A percentile compares a stretch with the other conserved stretches of the same genome.
Conservation (phyloP, 1,284 basidiomycete genomes). For the Kwoniella shivajii region DNA sequence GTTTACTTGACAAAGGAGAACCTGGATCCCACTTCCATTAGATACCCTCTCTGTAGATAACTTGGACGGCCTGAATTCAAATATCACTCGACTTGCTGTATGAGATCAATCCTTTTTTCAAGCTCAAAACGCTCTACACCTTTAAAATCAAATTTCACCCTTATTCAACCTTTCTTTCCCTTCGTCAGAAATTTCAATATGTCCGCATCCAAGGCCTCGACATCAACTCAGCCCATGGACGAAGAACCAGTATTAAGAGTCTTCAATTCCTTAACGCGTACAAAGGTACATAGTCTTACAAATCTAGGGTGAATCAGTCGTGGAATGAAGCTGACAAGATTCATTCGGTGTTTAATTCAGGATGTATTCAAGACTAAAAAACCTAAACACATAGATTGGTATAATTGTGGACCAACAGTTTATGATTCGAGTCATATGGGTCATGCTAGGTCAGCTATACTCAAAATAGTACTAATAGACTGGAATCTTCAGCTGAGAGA, state of each 20-base stretch:
- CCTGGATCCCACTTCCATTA: too few species aligned
- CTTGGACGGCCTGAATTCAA: too few species aligned
- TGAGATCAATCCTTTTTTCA: conserved; percentile 8
- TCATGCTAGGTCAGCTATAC: conserved; percentile 77
- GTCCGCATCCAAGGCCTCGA: conserved; percentile 29
- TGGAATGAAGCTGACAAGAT: conserved; percentile 9
- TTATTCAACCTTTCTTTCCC: not conserved
- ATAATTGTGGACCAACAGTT: conserved; percentile 99
- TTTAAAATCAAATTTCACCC: not conserved
- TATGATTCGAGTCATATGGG: conserved; percentile 99
- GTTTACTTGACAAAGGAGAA: too few species aligned
- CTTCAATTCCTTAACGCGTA: conserved; percentile 91
- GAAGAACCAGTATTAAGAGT: conserved; percentile 66
- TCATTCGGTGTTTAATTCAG: conserved; percentile 56
- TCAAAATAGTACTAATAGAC: not conserved
- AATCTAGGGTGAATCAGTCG: too few species aligned
- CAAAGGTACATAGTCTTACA: conserved; percentile 65
- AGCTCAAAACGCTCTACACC: conserved; percentile 3
- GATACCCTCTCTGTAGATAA: too few species aligned
- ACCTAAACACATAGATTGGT: conserved; percentile 93
- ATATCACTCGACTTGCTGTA: conserved; percentile 3
- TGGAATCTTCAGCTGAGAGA: conserved; percentile 2
- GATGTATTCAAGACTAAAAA: conserved; percentile 80
- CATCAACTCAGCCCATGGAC: conserved; percentile 34
- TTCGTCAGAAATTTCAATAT: not conserved